These are phyloP conservation scores for Inga oerstediana DNA, from an alignment of 306 rosid genomes.

Conservation along the genomic window DNA sequence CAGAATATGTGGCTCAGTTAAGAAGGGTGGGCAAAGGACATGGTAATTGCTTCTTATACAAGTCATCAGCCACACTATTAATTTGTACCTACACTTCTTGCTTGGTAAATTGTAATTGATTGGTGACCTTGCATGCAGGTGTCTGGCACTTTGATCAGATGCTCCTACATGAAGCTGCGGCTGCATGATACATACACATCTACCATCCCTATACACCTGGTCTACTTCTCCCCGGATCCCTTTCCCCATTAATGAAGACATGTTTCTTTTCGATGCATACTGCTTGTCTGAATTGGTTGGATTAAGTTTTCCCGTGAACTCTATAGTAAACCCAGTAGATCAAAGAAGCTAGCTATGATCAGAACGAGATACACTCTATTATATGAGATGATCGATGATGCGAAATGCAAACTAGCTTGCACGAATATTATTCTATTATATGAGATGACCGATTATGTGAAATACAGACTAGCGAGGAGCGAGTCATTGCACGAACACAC, in stretches of 20 bases:
- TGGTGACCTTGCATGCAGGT: background rate
- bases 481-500: background rate
- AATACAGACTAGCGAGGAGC: background rate
- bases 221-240: background rate
- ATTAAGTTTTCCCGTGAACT: background rate
- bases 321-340: background rate
- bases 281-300: background rate
- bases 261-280: background rate
- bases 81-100: background rate
- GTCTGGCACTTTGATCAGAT: background rate
- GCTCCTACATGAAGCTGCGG: constrained; percentile 20
- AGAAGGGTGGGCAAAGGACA: background rate
- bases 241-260: background rate
- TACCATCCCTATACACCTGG: background rate
- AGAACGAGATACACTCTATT: background rate
- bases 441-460: background rate
- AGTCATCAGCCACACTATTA: background rate
- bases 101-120: background rate
- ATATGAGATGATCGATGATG: background rate
- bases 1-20: background rate
- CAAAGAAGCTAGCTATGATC: background rate
- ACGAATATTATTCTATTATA: background rate
- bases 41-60: background rate
- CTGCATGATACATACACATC: constrained; percentile 12
- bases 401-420: background rate